A percentile compares a stretch with the other conserved stretches of the same genome.
phyloP scores from a whole-genome alignment of 108 stramenopile genomes.

The Cyclotella choctawhatcheeana region DNA sequence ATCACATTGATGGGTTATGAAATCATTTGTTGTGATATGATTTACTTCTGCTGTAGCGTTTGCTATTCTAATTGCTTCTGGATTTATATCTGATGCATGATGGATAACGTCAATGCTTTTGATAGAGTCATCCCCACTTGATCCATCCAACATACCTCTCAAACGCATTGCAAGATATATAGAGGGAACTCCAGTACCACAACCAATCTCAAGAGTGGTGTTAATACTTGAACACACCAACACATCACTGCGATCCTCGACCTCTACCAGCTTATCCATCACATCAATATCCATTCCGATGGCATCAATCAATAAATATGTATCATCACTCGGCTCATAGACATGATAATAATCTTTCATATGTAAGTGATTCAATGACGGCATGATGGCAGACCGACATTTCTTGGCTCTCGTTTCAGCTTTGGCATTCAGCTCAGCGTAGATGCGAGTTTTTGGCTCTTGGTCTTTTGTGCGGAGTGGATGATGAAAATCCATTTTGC shows the following conservation, averaged over 20 bases:
- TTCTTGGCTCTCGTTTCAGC: slow-evolving; percentile 64
- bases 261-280: not conserved
- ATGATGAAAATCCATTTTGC: slow-evolving; percentile 50
- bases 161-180: slow-evolving; percentile 66
- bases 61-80: slow-evolving; percentile 70
- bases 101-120: slow-evolving; percentile 12
- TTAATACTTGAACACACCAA: slow-evolving; percentile 14
- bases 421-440: slow-evolving; percentile 51
- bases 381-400: slow-evolving; percentile 64
- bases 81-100: slow-evolving; percentile 81
- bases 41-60: slow-evolving; percentile 65
- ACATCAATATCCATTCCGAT: slow-evolving; percentile 60
- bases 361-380: slow-evolving; percentile 68
- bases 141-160: not conserved
- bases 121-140: not conserved
- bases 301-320: slow-evolving; percentile 86
- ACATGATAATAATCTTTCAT: slow-evolving; percentile 77
- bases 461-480: slow-evolving; percentile 49
- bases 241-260: not conserved
- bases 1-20: slow-evolving; percentile 72
- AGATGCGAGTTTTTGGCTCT: slow-evolving; percentile 32
- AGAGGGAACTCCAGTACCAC: slow-evolving; percentile 80
- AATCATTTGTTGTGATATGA: slow-evolving; percentile 28
- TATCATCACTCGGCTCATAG: slow-evolving; percentile 93
- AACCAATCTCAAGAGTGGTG: slow-evolving; percentile 79